Percentiles rank a stretch among this genome's conserved stretches.
phyloP scores from a whole-genome alignment of 1,284 basidiomycete species.

The Athelia sp. region DNA sequence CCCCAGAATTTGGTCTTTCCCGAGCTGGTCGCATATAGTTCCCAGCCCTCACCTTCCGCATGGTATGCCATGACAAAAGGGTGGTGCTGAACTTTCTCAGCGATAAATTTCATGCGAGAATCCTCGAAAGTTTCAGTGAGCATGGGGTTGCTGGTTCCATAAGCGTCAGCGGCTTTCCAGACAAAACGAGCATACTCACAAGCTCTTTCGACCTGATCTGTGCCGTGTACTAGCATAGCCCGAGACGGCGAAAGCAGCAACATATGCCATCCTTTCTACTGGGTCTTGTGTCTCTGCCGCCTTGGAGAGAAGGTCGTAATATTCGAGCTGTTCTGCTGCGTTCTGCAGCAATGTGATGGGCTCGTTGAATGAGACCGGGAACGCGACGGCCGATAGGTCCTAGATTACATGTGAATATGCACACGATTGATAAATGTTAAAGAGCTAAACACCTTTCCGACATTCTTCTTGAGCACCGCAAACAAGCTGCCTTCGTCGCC shows the following conservation, averaged over 20 bases:
- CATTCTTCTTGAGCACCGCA: slow-evolving; percentile 85
- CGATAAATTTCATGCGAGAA: slow-evolving; percentile 71
- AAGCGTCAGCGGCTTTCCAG: slow-evolving; percentile 4
- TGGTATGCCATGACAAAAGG: slow-evolving; percentile 83
- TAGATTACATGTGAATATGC: slow-evolving; percentile 21
- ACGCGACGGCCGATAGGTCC: slow-evolving; percentile 82
- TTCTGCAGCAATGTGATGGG: slow-evolving; percentile 80
- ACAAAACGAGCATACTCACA: slow-evolving; percentile 45
- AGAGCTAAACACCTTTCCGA: slow-evolving; percentile 65
- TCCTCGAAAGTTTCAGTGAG: slow-evolving; percentile 89
- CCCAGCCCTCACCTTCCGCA: slow-evolving; percentile 75
- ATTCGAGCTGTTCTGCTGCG: slow-evolving; percentile 81
- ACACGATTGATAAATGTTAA: neutral
- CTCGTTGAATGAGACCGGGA: slow-evolving; percentile 88
- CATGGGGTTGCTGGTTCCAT: slow-evolving; percentile 68
- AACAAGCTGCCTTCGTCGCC: slow-evolving; percentile 88
- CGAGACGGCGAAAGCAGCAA: slow-evolving; percentile 83
- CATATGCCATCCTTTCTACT: slow-evolving; percentile 67
- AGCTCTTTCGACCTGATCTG: slow-evolving; percentile 81
- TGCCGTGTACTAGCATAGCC: slow-evolving; percentile 78
- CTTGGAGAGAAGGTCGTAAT: slow-evolving; percentile 62
- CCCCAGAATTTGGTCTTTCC: slow-evolving; percentile 91
- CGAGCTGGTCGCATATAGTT: slow-evolving; percentile 63
- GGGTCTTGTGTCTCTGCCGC: slow-evolving; percentile 63
- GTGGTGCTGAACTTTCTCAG: slow-evolving; percentile 87